phyloP scores from a whole-genome alignment of 192 early-diverging fungal species.

The Paraglomus brasilianum region DNA sequence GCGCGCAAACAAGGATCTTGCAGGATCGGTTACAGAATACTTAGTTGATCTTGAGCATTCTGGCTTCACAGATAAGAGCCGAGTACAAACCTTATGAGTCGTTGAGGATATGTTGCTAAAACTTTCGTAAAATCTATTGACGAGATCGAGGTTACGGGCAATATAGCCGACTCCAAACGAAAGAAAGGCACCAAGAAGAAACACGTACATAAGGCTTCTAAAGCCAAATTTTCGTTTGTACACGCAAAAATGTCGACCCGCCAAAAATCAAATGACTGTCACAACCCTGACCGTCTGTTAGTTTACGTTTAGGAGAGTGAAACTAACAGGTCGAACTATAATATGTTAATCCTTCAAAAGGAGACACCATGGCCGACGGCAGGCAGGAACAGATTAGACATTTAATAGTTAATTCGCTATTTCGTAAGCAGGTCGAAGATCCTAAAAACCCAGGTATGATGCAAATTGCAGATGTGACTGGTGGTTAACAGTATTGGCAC shows the following conservation, averaged over 20 bases:
- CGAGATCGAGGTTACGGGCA: conserved; percentile 24
- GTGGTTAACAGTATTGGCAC: too few species aligned
- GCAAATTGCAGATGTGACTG: too few species aligned
- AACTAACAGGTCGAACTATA: too few species aligned
- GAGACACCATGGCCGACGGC: conserved; percentile 11
- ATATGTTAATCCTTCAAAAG: too few species aligned
- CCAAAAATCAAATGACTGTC: too few species aligned
- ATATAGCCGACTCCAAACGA: conserved; percentile 35
- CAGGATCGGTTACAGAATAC: background rate
- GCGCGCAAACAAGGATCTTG: background rate
- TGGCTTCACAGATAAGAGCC: background rate
- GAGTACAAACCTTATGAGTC: conserved; percentile 30
- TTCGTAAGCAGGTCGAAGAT: conserved; percentile 2
- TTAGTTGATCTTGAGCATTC: too few species aligned
- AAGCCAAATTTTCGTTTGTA: too few species aligned
- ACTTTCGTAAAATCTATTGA: conserved; percentile 29
- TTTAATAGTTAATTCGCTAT: conserved; percentile 24
- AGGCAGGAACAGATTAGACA: conserved; percentile 26
- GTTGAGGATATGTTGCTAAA: conserved; percentile 33
- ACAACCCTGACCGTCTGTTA: too few species aligned
- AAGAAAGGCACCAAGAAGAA: conserved; percentile 23
- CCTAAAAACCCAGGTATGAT: conserved; percentile 1
- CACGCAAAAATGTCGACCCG: too few species aligned
- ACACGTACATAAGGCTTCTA: conserved; percentile 32
- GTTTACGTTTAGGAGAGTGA: too few species aligned